A percentile compares a stretch with the other conserved stretches of the same genome.
Evolutionary conservation across 1,139 yeast genomes (phyloP).

Genomic region (Candida freyschussii): DNA sequence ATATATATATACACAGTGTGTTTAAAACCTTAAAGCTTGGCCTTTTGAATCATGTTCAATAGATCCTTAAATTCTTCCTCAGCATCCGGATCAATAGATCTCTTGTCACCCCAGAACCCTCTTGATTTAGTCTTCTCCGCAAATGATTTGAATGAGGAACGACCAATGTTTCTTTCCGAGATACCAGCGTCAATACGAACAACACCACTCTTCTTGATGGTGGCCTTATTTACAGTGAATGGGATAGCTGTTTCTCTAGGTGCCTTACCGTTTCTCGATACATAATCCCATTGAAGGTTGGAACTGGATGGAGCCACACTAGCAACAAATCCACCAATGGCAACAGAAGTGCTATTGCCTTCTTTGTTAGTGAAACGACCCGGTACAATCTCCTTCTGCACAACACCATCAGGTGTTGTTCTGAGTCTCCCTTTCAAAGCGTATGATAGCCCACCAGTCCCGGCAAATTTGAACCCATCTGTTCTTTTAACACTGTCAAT

Average conservation of each 20-base stretch:
- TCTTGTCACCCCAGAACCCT: background rate
- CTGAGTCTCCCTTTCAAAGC: conserved; percentile 63
- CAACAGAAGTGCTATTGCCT: conserved; percentile 49
- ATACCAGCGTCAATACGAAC: conserved; percentile 10
- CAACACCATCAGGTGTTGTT: conserved; percentile 73
- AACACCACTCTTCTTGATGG: conserved; percentile 17
- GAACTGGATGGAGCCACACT: conserved; percentile 21
- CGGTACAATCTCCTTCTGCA: conserved; percentile 54
- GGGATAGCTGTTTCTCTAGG: conserved; percentile 23
- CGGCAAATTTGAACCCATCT: conserved; percentile 37
- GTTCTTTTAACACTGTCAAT: conserved; percentile 12
- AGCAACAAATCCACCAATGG: conserved; percentile 72
- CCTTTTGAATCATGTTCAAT: too few species aligned
- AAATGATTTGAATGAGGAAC: background rate
- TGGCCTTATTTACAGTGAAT: conserved; percentile 15
- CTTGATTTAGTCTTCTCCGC: background rate
- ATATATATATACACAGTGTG: too few species aligned
- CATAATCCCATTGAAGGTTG: conserved; percentile 12
- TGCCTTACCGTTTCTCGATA: conserved; percentile 12
- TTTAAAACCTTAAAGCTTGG: too few species aligned
- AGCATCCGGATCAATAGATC: too few species aligned
- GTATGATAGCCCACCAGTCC: conserved; percentile 73
- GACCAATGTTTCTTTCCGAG: conserved; percentile 1
- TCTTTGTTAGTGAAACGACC: conserved; percentile 52
- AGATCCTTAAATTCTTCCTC: too few species aligned